phyloP scores from a whole-genome alignment of 371 early-diverging fungal species.

The Rhizopus delemar region DNA sequence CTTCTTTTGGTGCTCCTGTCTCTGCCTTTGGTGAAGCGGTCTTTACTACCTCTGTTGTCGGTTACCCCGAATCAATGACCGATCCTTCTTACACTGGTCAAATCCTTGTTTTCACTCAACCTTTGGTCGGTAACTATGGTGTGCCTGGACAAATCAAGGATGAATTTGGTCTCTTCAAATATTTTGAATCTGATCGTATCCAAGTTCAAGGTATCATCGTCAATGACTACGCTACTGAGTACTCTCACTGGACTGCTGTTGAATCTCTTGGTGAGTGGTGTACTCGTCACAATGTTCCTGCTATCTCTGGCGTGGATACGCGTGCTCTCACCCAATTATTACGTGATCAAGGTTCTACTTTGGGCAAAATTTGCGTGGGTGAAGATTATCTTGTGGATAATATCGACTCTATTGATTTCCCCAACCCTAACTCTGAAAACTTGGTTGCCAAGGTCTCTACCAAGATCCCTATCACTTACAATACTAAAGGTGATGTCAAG shows the following conservation, averaged over 20 bases:
- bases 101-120: slow-evolving; percentile 89
- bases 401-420: slow-evolving; percentile 82
- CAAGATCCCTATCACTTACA: slow-evolving; percentile 76
- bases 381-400: slow-evolving; percentile 61
- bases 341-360: slow-evolving; percentile 81
- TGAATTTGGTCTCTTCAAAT: slow-evolving; percentile 79
- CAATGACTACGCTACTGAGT: slow-evolving; percentile 80
- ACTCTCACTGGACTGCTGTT: slow-evolving; percentile 92
- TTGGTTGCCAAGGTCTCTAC: slow-evolving; percentile 92
- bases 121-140: slow-evolving; percentile 91
- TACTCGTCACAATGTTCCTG: slow-evolving; percentile 81
- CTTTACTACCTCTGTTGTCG: slow-evolving; percentile 83
- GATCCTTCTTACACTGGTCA: slow-evolving; percentile 96
- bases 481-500: slow-evolving; percentile 62
- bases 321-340: slow-evolving; percentile 87
- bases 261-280: slow-evolving; percentile 90
- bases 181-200: slow-evolving; percentile 84
- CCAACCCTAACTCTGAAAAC: slow-evolving; percentile 90
- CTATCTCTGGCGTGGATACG: slow-evolving; percentile 92
- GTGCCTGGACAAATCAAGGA: slow-evolving; percentile 70
- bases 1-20: slow-evolving; percentile 76
- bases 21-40: slow-evolving; percentile 74
- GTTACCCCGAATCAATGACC: slow-evolving; percentile 93
- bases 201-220: slow-evolving; percentile 89
- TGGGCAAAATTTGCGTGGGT: slow-evolving; percentile 71